Conservation (phyloP, 73 alveolate genomes). For the Paramecium pentaurelia region DNA sequence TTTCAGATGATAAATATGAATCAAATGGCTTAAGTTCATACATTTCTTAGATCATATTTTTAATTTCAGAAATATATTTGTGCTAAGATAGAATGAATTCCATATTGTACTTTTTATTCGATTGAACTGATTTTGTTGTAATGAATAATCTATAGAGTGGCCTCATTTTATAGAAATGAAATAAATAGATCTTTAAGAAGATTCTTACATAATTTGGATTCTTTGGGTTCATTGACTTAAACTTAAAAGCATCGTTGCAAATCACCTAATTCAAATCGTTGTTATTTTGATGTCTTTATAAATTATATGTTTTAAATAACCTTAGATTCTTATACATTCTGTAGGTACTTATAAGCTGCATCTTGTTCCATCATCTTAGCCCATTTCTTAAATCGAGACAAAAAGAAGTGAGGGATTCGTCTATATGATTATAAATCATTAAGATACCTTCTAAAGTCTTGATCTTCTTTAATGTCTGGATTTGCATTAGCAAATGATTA, state of each 20-base stretch:
- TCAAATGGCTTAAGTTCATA: not conserved
- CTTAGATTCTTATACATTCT: slow-evolving; percentile 40
- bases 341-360: slow-evolving; percentile 8
- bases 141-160: slow-evolving; percentile 18
- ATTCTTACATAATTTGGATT: slow-evolving; percentile 8
- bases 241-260: slow-evolving; percentile 9
- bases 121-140: slow-evolving; percentile 41
- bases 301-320: not conserved
- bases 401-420: slow-evolving; percentile 31
- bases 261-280: slow-evolving; percentile 34
- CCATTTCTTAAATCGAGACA: slow-evolving; percentile 42
- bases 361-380: slow-evolving; percentile 47
- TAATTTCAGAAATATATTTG: slow-evolving; percentile 33
- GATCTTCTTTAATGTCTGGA: not conserved
- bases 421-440: not conserved
- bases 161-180: slow-evolving; percentile 7
- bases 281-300: slow-evolving; percentile 29
- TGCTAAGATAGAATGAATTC: slow-evolving; percentile 16
- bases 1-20: not conserved
- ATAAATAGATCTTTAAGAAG: not conserved
- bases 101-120: slow-evolving; percentile 30
- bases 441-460: not conserved
- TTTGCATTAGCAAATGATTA: not conserved
- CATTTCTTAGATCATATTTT: slow-evolving; percentile 14
- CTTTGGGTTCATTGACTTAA: slow-evolving; percentile 11